Percentiles rank a stretch among this genome's conserved stretches.
Conservation (phyloP, 1,139 yeast species). For the Hansenula sp. region DNA sequence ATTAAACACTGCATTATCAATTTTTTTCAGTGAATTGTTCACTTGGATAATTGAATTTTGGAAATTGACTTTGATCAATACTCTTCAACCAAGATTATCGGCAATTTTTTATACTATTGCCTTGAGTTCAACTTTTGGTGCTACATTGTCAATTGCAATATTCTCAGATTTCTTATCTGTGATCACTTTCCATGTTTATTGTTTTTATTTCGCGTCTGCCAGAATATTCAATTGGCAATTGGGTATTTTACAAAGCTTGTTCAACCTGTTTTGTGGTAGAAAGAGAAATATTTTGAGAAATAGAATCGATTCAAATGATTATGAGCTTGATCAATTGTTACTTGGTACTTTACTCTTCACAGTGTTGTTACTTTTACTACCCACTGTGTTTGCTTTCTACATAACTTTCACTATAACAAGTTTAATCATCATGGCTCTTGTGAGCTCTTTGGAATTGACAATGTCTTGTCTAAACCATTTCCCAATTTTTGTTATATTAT, state of each 20-base stretch:
- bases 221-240: conserved; percentile 77
- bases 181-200: conserved; percentile 65
- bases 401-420: conserved; percentile 64
- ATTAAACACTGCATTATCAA: conserved; percentile 80
- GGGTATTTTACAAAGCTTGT: conserved; percentile 64
- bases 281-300: conserved; percentile 79
- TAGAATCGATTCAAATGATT: conserved; percentile 81
- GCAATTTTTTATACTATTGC: conserved; percentile 34
- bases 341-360: conserved; percentile 88
- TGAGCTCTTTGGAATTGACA: conserved; percentile 55
- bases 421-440: conserved; percentile 43
- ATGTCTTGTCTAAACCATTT: conserved; percentile 73
- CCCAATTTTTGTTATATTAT: conserved; percentile 78
- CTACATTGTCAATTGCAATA: conserved; percentile 66
- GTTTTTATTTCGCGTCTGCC: conserved; percentile 78
- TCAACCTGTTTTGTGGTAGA: conserved; percentile 85
- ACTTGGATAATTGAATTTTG: conserved; percentile 82
- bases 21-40: conserved; percentile 81
- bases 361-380: conserved; percentile 70
- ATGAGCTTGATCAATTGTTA: conserved; percentile 81
- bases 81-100: conserved; percentile 29
- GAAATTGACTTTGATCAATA: conserved; percentile 33
- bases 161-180: conserved; percentile 62
- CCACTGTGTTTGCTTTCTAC: conserved; percentile 87
- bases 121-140: conserved; percentile 49